phyloP scores from a whole-genome alignment of 371 early-diverging fungal genomes.

The Mortierella sp. region DNA sequence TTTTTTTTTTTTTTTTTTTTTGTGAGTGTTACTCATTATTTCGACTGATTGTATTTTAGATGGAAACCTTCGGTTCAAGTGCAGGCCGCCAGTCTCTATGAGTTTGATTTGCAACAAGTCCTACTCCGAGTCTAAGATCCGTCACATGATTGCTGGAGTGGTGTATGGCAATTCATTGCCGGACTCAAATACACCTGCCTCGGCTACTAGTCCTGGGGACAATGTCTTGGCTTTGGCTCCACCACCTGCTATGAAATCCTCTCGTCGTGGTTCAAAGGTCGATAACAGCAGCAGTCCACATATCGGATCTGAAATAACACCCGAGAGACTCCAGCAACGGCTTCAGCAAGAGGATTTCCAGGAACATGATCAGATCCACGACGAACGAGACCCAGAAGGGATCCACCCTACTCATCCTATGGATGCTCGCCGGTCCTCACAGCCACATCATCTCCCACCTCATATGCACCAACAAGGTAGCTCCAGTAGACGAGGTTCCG shows the following conservation, averaged over 20 bases:
- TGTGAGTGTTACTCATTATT: too few relatives aligned
- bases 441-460: neutral
- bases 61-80: conserved; percentile 54
- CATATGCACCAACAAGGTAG: conserved; percentile 11
- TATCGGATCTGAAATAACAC: conserved; percentile 13
- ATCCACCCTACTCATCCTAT: conserved; percentile 7
- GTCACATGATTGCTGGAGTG: conserved; percentile 49
- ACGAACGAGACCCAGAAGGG: conserved; percentile 9
- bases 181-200: conserved; percentile 16
- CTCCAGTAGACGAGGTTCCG: conserved; percentile 21
- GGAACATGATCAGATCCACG: conserved; percentile 13
- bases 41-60: conserved; percentile 3
- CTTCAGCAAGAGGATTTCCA: conserved; percentile 26
- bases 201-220: conserved; percentile 23
- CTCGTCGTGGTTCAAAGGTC: conserved; percentile 25
- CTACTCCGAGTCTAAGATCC: conserved; percentile 51
- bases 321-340: conserved; percentile 20
- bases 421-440: conserved; percentile 24
- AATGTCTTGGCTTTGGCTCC: conserved; percentile 32
- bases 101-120: conserved; percentile 54
- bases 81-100: conserved; percentile 52
- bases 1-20: neutral
- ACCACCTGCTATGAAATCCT: conserved; percentile 21
- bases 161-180: conserved; percentile 43
- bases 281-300: conserved; percentile 16